These are phyloP conservation scores for Suillus fuscotomentosus DNA, from an alignment of 768 basidiomycete genomes.

Conservation along the genomic window DNA sequence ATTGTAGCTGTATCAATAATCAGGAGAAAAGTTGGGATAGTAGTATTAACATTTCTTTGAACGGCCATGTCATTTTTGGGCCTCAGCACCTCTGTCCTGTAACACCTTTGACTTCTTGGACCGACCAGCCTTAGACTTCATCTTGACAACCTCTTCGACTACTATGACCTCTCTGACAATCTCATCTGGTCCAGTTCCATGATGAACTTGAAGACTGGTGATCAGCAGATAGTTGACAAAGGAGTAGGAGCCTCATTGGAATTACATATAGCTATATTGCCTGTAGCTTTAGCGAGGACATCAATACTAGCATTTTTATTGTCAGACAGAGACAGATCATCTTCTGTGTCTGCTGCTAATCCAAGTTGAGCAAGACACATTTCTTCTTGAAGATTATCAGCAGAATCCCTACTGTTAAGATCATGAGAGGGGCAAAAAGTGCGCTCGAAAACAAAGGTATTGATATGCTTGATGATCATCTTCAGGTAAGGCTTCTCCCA, in stretches of 20 bases:
- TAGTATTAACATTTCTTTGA: too few species aligned
- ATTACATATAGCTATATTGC: background rate
- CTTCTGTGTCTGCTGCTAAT: background rate
- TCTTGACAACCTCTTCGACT: too few species aligned
- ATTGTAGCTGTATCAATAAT: too few species aligned
- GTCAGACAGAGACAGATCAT: background rate
- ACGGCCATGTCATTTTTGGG: too few species aligned
- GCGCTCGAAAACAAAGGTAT: background rate
- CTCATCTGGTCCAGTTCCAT: too few species aligned
- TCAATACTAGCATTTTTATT: background rate
- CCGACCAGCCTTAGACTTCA: too few species aligned
- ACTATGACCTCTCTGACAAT: too few species aligned
- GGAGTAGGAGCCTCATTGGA: background rate
- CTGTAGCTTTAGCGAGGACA: background rate
- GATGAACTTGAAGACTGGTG: too few species aligned
- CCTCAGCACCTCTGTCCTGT: too few species aligned
- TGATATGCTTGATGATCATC: background rate
- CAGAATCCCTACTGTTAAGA: background rate
- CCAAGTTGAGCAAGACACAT: background rate
- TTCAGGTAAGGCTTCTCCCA: background rate
- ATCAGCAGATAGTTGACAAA: background rate
- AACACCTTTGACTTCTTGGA: too few species aligned
- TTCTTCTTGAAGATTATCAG: background rate
- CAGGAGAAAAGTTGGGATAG: too few species aligned
- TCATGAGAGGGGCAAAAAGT: background rate